Conservation (phyloP, 1,284 basidiomycete species). For the Moniliophthora roreri region DNA sequence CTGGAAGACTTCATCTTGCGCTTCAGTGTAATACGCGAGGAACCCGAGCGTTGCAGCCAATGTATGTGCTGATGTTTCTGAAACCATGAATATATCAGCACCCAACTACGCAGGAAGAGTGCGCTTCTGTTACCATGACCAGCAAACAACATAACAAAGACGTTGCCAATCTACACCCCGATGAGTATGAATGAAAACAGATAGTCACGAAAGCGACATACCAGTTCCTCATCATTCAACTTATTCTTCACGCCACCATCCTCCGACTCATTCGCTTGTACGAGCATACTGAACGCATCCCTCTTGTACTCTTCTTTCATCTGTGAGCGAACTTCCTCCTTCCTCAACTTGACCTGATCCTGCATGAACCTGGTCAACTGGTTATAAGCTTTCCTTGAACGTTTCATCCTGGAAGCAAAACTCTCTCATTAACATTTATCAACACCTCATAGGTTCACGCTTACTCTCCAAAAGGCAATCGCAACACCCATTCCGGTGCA, state of each 20-base stretch:
- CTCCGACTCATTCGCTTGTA: slow-evolving; percentile 17
- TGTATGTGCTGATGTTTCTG: slow-evolving; percentile 22
- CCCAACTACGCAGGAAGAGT: not conserved
- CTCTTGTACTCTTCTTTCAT: slow-evolving; percentile 1
- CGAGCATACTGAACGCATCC: slow-evolving; percentile 17
- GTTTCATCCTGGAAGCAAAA: slow-evolving; percentile 11
- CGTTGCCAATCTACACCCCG: slow-evolving; percentile 18
- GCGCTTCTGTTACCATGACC: slow-evolving; percentile 18
- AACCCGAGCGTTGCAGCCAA: slow-evolving; percentile 19
- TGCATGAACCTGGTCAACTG: slow-evolving; percentile 14
- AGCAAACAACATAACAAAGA: slow-evolving; percentile 20
- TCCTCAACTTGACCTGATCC: slow-evolving; percentile 9
- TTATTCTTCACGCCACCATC: slow-evolving; percentile 10
- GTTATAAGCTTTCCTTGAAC: slow-evolving; percentile 16
- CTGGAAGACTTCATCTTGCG: slow-evolving; percentile 19
- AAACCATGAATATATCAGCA: not conserved
- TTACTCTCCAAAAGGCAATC: slow-evolving; percentile 10
- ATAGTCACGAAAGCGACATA: not conserved
- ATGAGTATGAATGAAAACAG: not conserved
- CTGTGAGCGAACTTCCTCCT: slow-evolving; percentile 3
- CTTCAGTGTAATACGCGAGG: slow-evolving; percentile 19
- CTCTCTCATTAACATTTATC: not conserved
- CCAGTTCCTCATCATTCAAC: slow-evolving; percentile 19
- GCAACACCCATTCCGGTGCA: slow-evolving; percentile 10
- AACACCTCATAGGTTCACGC: not conserved